Evolutionary conservation across 345 rosid genomes (phyloP).

Genomic region (Combretum micranthum): DNA sequence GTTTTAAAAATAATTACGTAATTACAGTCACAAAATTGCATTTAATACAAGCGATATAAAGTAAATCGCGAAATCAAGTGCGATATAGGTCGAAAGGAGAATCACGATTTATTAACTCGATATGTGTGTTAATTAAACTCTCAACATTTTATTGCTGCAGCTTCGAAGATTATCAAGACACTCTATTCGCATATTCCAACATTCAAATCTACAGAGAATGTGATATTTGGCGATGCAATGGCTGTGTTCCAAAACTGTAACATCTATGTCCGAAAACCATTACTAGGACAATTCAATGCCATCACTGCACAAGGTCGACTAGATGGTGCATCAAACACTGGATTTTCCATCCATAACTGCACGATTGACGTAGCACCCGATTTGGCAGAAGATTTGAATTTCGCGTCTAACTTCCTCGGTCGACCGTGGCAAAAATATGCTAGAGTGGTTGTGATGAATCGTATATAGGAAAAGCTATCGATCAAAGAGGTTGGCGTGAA

Average conservation of each 20-base stretch:
- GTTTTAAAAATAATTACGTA: too few species aligned
- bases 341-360: slow-evolving; percentile 1
- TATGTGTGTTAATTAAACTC: too few species aligned
- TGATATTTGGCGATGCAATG: slow-evolving; percentile 22
- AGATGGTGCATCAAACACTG: not conserved
- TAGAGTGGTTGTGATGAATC: not conserved
- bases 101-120: too few species aligned
- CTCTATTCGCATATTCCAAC: slow-evolving; percentile 20
- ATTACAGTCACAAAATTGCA: too few species aligned
- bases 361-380: not conserved
- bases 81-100: too few species aligned
- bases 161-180: slow-evolving; percentile 12
- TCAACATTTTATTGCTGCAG: not conserved
- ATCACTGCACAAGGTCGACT: not conserved
- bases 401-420: not conserved
- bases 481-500: not conserved
- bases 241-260: slow-evolving; percentile 25
- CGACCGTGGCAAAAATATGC: not conserved
- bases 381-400: not conserved
- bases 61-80: too few species aligned
- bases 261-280: not conserved
- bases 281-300: not conserved
- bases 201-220: slow-evolving; percentile 26
- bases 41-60: too few species aligned
- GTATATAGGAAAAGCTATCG: not conserved